Evolutionary conservation across 805 yeast genomes (phyloP).

Genomic region (Starmerella apis): DNA sequence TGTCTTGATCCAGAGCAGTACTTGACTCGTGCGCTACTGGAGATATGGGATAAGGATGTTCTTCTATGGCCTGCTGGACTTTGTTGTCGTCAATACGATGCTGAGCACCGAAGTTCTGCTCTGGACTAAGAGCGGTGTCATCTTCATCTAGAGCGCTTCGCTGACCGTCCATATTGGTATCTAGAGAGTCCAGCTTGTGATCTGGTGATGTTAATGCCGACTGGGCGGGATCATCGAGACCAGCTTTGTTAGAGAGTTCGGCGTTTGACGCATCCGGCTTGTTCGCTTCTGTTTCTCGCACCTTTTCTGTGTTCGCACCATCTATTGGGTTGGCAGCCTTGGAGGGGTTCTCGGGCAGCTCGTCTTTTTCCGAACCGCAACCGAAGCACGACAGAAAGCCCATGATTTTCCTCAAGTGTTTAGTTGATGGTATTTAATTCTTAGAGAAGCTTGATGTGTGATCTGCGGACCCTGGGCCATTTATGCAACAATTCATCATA

Average conservation of each 20-base stretch:
- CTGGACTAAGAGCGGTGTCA: constrained; percentile 1
- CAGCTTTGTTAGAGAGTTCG: too few species aligned
- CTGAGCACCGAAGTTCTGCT: constrained; percentile 11
- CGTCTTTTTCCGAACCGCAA: constrained; percentile 8
- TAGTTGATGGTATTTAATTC: background rate
- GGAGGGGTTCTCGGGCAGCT: background rate
- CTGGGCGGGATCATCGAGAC: too few species aligned
- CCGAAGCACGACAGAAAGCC: constrained; percentile 6
- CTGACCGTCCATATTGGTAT: too few species aligned
- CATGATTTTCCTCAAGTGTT: background rate
- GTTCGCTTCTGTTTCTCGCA: background rate
- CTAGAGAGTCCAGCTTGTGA: too few species aligned
- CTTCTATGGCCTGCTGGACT: background rate
- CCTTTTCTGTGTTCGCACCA: background rate
- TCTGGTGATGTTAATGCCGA: too few species aligned
- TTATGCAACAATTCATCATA: background rate
- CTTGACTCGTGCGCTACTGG: background rate
- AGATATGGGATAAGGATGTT: background rate
- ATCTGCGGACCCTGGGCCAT: background rate
- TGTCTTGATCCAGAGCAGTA: background rate
- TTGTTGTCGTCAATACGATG: constrained; percentile 9
- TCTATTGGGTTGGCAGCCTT: background rate
- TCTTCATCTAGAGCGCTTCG: too few species aligned
- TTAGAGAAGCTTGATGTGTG: too few species aligned
- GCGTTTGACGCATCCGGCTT: background rate